A percentile compares a stretch with the other conserved stretches of the same genome.
These are phyloP conservation scores for Elaeagnus macrophylla DNA, from an alignment of 306 rosid genomes.

Conservation along the genomic window DNA sequence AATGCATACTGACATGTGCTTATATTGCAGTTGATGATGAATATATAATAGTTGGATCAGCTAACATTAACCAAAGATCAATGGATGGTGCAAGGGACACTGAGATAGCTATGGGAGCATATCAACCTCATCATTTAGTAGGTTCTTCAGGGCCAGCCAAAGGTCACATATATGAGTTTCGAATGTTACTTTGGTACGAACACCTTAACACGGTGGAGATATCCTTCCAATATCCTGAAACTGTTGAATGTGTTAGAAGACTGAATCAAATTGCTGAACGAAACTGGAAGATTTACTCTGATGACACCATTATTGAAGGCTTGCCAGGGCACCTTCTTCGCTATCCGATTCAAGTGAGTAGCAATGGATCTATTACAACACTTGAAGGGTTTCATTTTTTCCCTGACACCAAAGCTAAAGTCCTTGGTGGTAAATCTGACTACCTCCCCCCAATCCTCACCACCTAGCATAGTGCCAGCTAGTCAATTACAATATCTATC, in stretches of 20 bases:
- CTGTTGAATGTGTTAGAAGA: conserved; percentile 6
- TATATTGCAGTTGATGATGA: conserved; percentile 67
- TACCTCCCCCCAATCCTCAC: conserved; percentile 37
- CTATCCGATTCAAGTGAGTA: conserved; percentile 33
- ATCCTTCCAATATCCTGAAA: conserved; percentile 20
- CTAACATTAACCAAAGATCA: conserved; percentile 84
- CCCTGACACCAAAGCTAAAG: conserved; percentile 43
- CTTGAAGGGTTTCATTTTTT: conserved; percentile 26
- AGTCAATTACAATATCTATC: too few relatives aligned
- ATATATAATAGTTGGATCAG: conserved; percentile 80
- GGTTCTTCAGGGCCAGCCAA: conserved; percentile 18
- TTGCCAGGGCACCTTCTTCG: conserved; percentile 33
- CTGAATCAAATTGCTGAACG: conserved; percentile 16
- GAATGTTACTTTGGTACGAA: conserved; percentile 60
- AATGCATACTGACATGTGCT: not conserved
- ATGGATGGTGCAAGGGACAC: conserved; percentile 90
- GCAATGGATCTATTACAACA: conserved; percentile 12
- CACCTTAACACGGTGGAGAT: conserved; percentile 33
- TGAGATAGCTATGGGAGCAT: conserved; percentile 90
- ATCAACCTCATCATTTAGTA: conserved; percentile 47
- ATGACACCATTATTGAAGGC: conserved; percentile 1
- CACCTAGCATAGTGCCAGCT: conserved; percentile 18
- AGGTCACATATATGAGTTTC: conserved; percentile 54
- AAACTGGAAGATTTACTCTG: conserved; percentile 24
- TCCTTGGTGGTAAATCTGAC: conserved; percentile 26